phyloP scores from a whole-genome alignment of 2,329 filamentous ascomycete genomes.

The Aspergillus quadricinctus region DNA sequence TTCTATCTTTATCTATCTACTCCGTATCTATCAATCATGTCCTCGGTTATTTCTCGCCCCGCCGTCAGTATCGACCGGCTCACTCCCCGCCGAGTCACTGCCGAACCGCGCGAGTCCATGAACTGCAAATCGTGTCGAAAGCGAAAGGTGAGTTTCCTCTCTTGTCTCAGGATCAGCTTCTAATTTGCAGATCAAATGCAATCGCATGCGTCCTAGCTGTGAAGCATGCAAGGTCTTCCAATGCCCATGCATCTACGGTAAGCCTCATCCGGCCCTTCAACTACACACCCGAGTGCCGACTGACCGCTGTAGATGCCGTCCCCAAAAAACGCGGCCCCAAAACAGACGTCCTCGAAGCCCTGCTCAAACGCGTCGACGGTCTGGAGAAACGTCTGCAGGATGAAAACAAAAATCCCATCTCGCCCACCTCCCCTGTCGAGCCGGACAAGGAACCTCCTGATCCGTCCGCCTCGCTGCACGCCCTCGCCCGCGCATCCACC shows the following conservation, averaged over 20 bases:
- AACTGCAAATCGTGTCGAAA: slow-evolving; percentile 94
- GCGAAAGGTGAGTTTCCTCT: slow-evolving; percentile 64
- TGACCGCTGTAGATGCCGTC: slow-evolving; percentile 60
- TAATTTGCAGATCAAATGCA: slow-evolving; percentile 71
- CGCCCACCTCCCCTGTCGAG: slow-evolving; percentile 40
- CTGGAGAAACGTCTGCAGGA: slow-evolving; percentile 75
- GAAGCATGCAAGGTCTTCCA: slow-evolving; percentile 88
- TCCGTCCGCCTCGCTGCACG: slow-evolving; percentile 9
- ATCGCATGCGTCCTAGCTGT: slow-evolving; percentile 75
- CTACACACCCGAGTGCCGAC: too few species aligned
- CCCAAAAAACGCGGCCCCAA: slow-evolving; percentile 89
- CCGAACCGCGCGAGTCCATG: slow-evolving; percentile 83
- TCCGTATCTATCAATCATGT: background rate
- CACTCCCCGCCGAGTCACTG: slow-evolving; percentile 64
- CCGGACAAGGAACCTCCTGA: slow-evolving; percentile 4
- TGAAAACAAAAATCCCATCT: slow-evolving; percentile 47
- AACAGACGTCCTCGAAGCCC: slow-evolving; percentile 79
- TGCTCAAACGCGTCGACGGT: slow-evolving; percentile 80
- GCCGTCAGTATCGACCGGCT: slow-evolving; percentile 78
- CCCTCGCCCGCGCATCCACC: slow-evolving; percentile 2
- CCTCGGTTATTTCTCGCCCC: slow-evolving; percentile 59
- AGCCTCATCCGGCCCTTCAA: slow-evolving; percentile 9
- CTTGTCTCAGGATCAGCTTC: slow-evolving; percentile 1
- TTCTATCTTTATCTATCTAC: background rate
- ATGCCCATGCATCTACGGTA: slow-evolving; percentile 84